These are phyloP conservation scores for Fomitopsis pinicola DNA, from an alignment of 1,284 basidiomycete genomes.

Conservation along the genomic window DNA sequence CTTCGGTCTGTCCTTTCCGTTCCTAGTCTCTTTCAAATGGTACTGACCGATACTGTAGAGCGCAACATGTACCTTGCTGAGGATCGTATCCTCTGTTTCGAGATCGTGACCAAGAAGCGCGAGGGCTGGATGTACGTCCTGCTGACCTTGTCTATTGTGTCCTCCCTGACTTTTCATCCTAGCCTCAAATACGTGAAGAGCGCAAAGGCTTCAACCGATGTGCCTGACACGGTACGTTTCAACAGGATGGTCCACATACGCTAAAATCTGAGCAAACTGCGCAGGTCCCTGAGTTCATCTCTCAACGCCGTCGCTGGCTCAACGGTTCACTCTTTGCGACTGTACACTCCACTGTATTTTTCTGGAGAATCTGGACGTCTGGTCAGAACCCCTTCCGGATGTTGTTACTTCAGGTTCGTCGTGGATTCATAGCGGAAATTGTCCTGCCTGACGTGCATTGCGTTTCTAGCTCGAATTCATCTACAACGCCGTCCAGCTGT, in stretches of 20 bases:
- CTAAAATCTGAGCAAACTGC: constrained; percentile 3
- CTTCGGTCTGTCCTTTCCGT: constrained; percentile 43
- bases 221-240: constrained; percentile 60
- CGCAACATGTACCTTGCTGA: constrained; percentile 91
- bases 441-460: not conserved
- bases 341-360: constrained; percentile 82
- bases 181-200: constrained; percentile 89
- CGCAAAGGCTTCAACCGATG: constrained; percentile 86
- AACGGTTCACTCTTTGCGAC: constrained; percentile 88
- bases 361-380: constrained; percentile 86
- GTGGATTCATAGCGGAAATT: not conserved
- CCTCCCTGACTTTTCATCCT: constrained; percentile 4
- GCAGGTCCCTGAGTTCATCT: constrained; percentile 83
- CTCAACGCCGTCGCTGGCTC: constrained; percentile 86
- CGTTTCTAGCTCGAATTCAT: constrained; percentile 65
- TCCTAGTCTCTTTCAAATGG: constrained; percentile 5
- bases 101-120: constrained; percentile 91
- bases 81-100: constrained; percentile 96
- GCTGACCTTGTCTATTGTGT: not conserved
- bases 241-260: not conserved
- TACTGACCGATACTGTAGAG: constrained; percentile 34
- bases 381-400: constrained; percentile 86
- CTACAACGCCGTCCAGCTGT: constrained; percentile 73
- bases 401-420: constrained; percentile 62
- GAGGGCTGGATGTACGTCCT: constrained; percentile 73